A percentile compares a stretch with the other conserved stretches of the same genome.
These are phyloP conservation scores for Ustilago shanxiensis DNA, from an alignment of 1,284 basidiomycete species.

Conservation along the genomic window DNA sequence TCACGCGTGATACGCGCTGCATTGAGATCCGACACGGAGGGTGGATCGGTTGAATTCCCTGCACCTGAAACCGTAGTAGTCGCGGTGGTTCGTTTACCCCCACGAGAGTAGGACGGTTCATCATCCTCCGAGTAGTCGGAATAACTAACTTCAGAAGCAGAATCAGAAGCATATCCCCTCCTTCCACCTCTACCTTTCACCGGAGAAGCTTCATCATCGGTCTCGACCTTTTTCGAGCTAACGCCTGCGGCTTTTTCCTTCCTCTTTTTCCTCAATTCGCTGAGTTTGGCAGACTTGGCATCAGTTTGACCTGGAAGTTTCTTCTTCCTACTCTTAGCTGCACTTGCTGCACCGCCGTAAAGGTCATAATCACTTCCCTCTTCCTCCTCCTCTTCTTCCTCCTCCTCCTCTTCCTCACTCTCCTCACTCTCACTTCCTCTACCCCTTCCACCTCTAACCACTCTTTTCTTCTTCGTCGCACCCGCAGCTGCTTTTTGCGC, in stretches of 20 bases:
- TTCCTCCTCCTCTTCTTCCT: slow-evolving; percentile 77
- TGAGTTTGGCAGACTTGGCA: slow-evolving; percentile 56
- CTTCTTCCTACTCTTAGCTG: slow-evolving; percentile 84
- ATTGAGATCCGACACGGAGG: slow-evolving; percentile 75
- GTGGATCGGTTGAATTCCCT: slow-evolving; percentile 72
- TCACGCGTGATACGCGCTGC: slow-evolving; percentile 77
- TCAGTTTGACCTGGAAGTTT: slow-evolving; percentile 72
- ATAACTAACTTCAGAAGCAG: slow-evolving; percentile 15
- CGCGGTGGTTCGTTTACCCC: neutral
- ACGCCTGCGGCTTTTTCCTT: slow-evolving; percentile 52
- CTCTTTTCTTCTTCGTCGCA: slow-evolving; percentile 44
- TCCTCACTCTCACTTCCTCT: slow-evolving; percentile 73
- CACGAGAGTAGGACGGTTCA: slow-evolving; percentile 17
- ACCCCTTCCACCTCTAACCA: slow-evolving; percentile 52
- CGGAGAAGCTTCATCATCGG: slow-evolving; percentile 39
- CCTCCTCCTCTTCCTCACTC: slow-evolving; percentile 79
- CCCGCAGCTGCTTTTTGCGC: slow-evolving; percentile 74
- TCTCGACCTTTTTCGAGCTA: slow-evolving; percentile 10
- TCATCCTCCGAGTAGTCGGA: slow-evolving; percentile 59
- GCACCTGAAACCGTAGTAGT: neutral
- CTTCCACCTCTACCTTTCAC: neutral
- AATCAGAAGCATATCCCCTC: slow-evolving; percentile 13
- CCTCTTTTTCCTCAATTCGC: slow-evolving; percentile 55
- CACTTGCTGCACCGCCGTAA: slow-evolving; percentile 75
- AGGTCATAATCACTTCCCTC: slow-evolving; percentile 76